Conservation (phyloP, 345 rosid genomes). For the Eutrema yunnanense region DNA sequence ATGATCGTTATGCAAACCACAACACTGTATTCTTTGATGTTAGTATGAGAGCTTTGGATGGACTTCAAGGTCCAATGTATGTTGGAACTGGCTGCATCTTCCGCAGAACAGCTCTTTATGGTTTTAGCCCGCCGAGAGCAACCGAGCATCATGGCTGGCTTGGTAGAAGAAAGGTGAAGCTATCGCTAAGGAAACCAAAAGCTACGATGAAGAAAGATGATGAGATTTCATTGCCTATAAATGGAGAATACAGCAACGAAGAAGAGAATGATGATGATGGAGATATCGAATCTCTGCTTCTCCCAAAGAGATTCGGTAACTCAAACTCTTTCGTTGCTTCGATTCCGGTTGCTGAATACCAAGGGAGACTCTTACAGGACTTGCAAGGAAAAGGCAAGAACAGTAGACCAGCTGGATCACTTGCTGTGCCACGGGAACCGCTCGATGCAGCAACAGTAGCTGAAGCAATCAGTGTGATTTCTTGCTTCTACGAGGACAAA, state of each 20-base stretch:
- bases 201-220: not conserved
- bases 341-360: not conserved
- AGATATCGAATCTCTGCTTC: not conserved
- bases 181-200: not conserved
- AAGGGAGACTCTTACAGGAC: not conserved
- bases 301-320: not conserved
- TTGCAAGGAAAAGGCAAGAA: not conserved
- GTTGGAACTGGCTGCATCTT: not conserved
- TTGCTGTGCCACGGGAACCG: not conserved
- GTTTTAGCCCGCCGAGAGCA: not conserved
- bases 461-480: not conserved
- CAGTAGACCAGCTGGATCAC: not conserved
- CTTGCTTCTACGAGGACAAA: not conserved
- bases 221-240: not conserved
- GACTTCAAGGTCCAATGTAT: not conserved
- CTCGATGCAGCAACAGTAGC: not conserved
- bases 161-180: not conserved
- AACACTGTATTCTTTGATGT: not conserved
- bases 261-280: not conserved
- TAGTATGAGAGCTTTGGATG: not conserved
- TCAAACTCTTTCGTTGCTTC: not conserved
- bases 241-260: not conserved
- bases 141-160: not conserved
- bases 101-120: not conserved
- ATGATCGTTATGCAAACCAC: slow-evolving; percentile 14